phyloP scores from a whole-genome alignment of 129 eudicot species.

The Calendula officinalis region DNA sequence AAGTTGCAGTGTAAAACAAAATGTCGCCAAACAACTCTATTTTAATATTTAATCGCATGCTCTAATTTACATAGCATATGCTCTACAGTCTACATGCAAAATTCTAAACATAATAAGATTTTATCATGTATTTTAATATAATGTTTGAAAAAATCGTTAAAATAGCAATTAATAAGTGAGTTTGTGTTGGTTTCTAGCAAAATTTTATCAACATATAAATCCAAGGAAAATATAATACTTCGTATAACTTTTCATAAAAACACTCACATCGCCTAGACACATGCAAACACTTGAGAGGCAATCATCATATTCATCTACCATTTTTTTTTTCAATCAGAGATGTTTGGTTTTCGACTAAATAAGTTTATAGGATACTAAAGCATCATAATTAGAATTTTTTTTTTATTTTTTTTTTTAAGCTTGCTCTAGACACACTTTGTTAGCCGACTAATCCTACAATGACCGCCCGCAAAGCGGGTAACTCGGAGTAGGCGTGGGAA shows the following conservation, averaged over 20 bases:
- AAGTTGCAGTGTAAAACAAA: no score
- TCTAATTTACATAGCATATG: no score
- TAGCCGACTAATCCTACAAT: no score
- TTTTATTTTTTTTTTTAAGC: background rate
- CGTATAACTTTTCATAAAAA: slow-evolving; percentile 30
- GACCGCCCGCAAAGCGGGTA: no score
- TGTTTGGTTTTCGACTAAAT: background rate
- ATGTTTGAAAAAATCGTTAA: background rate
- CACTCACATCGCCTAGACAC: slow-evolving; percentile 24
- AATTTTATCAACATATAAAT: background rate
- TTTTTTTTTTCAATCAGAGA: background rate
- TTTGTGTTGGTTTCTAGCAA: background rate
- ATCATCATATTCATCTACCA: slow-evolving; percentile 31
- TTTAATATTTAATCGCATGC: no score
- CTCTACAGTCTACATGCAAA: no score
- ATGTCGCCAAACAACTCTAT: no score
- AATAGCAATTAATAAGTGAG: background rate
- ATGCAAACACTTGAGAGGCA: slow-evolving; percentile 39
- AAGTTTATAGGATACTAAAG: no score
- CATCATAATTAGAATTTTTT: background rate
- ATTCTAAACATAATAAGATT: background rate
- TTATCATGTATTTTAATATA: background rate
- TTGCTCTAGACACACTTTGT: no score
- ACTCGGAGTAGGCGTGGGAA: no score
- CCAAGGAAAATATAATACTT: slow-evolving; percentile 9